Base-by-base conservation (phyloP, 306 rosid species). In the Cucumis melo region DNA sequence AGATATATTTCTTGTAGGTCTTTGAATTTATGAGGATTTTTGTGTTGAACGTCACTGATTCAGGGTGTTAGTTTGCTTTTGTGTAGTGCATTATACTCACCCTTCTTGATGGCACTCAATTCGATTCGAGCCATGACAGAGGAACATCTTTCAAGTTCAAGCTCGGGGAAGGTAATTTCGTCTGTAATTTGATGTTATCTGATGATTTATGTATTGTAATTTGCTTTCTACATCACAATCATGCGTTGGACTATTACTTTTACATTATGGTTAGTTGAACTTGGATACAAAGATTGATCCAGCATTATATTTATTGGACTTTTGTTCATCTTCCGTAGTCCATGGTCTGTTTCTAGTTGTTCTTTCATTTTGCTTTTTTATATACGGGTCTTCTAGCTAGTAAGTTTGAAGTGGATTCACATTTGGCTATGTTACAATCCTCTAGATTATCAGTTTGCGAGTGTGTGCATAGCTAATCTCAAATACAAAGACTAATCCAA, bases 101-200 rank as follows among this genome's bases (percentile, higher is more conserved):
- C 50, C 80, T 92, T 81, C 84, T 87, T 48, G 98, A 92, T 66
- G 96, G 98, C 21, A 88, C 98, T 23, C 67, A 86, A 78, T 92
- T 92, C 60, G 96, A 92, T 81, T 90, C 94, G 0, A 92, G 96
- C 83, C 96, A 90, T 46, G 96, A 87, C 32, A 85, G 91, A 64
- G 91, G 88, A 9, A 88, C 90, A 1, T 82, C 96, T n/a, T 90
- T 89, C 81, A 87, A 84, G 84, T 89, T 92, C 81, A 89, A 85
- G 77, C 96, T 90, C 55, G 96, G 96, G 17, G 90, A 86, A 84
- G 96, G 96, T 90, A 67, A 67, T 67, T 67, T 51, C 55, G 55
- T 1, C 15, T 51, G 55, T 51, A 16, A 15, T 63, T 16, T 34
- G 71, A 63, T 16, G 71, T 34, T 8, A 17, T 34, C 14, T 19